Percentiles rank a stretch among this genome's conserved stretches.
phyloP scores from a whole-genome alignment of 2,329 filamentous ascomycete genomes.

The Cadophora malorum region DNA sequence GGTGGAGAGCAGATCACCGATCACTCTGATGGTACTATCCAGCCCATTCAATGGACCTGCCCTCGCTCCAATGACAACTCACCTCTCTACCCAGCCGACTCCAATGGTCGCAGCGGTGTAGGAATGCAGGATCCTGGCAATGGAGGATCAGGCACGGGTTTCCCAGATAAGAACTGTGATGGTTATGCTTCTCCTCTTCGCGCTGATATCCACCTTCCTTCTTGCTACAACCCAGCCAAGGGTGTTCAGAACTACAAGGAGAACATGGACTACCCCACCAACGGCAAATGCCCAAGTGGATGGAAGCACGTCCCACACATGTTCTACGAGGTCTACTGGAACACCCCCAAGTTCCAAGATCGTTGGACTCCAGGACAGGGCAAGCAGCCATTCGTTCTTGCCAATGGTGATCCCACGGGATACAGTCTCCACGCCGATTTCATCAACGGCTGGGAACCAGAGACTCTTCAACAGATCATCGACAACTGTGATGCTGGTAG shows the following conservation, averaged over 20 bases:
- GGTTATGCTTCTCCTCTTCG: constrained; percentile 70
- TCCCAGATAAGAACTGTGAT: constrained; percentile 74
- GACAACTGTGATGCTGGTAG: constrained; percentile 71
- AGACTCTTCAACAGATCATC: constrained; percentile 73
- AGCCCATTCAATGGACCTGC: constrained; percentile 66
- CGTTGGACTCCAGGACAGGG: constrained; percentile 66
- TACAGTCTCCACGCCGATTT: constrained; percentile 83
- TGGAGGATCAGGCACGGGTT: constrained; percentile 64
- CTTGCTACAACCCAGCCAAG: constrained; percentile 81
- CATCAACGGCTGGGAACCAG: constrained; percentile 75
- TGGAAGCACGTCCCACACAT: constrained; percentile 75
- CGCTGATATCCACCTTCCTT: constrained; percentile 85
- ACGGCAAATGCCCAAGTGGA: constrained; percentile 74
- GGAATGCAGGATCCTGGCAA: constrained; percentile 63
- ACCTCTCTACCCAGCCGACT: constrained; percentile 60
- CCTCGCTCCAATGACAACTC: constrained; percentile 57
- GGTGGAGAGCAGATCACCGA: constrained; percentile 59
- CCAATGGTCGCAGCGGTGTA: constrained; percentile 58
- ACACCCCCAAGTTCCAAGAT: constrained; percentile 69
- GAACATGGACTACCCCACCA: constrained; percentile 79
- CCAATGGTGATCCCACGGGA: constrained; percentile 79
- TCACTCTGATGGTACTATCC: constrained; percentile 57
- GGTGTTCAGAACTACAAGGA: constrained; percentile 58
- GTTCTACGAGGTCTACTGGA: constrained; percentile 87
- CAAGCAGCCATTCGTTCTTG: constrained; percentile 74